Base-by-base conservation (phyloP, 2,329 filamentous ascomycete species). In the Dactylella cylindrospora region DNA sequence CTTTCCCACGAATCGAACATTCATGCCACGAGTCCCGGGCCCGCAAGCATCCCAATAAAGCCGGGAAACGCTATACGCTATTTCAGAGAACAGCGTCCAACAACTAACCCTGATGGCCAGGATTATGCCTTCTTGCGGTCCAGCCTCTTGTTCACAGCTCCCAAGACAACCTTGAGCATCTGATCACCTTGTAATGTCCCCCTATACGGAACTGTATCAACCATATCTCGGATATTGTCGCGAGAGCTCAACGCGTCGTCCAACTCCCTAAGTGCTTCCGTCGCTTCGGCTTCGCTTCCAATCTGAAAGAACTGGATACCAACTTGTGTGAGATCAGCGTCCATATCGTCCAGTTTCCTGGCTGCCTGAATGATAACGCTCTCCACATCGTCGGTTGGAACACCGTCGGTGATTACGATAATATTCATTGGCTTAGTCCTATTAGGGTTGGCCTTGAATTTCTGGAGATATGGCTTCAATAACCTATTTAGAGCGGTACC, bases 231-330 rank as follows among this genome's bases (percentile, higher is more conserved):
- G 12, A 91, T 71, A 10, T 78, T 76, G 23, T 78, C 75, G 23
- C 78, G 74, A 33, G 79, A 76, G 1, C 73, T 75, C 28, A 93
- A 74, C 2, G 80, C 79, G 71, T 96, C 87, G 70, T 97, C 91
- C 5, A 97, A 77, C 39, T 84, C 78, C 67, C 80, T 75, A 31
- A 97, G 76, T 51, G 85, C 82, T 66, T 77, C 73, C 1, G 78
- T 77, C 0, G 90, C 91, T 0, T 73, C 75, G 0, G 74, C 70
- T 67, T 95, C 88, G 43, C 80, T 78, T 53, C 93, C 91, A 36
- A 97, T 86, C 74, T 96, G 91, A 77, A 97, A 95, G 76, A 97
- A 97, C 72, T 97, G 91, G 53, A 97, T 82, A 26, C 91, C 91
- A 6, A 96, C 77, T 75, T 97, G 93, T 77, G 86, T 86, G 0